A percentile compares a stretch with the other conserved stretches of the same genome.
Conservation (phyloP, 257 asterid species). For the Fraxinus americana region DNA sequence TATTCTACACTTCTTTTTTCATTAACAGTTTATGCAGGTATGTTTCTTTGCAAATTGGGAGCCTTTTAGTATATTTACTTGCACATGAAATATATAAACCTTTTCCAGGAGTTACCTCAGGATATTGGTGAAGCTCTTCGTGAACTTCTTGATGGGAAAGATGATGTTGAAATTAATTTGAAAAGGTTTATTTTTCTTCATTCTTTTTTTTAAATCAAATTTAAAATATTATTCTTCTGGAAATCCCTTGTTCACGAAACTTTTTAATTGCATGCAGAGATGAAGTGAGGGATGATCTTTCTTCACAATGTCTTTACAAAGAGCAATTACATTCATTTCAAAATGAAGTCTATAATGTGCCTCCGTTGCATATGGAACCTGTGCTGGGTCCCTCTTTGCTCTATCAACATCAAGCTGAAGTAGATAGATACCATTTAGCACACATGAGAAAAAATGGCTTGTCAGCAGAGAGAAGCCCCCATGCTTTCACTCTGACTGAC, state of each 20-base stretch:
- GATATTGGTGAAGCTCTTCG: conserved; percentile 94
- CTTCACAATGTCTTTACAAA: conserved; percentile 41
- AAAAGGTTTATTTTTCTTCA: conserved; percentile 47
- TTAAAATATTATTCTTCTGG: conserved; percentile 18
- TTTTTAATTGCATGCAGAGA: conserved; percentile 54
- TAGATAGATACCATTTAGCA: conserved; percentile 54
- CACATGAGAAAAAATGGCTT: conserved; percentile 35
- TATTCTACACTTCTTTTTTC: not conserved
- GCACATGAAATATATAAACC: conserved; percentile 28
- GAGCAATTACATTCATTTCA: conserved; percentile 48
- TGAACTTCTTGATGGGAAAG: conserved; percentile 75
- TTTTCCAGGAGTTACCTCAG: conserved; percentile 79
- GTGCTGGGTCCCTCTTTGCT: conserved; percentile 56
- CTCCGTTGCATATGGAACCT: conserved; percentile 50
- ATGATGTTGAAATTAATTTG: conserved; percentile 46
- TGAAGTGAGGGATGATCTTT: conserved; percentile 43
- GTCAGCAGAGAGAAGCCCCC: conserved; percentile 58
- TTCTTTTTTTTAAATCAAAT: conserved; percentile 38
- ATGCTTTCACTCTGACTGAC: conserved; percentile 63
- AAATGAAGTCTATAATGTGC: conserved; percentile 44
- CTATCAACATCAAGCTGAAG: conserved; percentile 69
- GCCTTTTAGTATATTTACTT: conserved; percentile 18
- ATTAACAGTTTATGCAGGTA: not conserved
- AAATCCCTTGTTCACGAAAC: conserved; percentile 5
- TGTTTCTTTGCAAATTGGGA: not conserved